Conservation (phyloP, 495 filamentous ascomycete genomes). For the Parmelia sp. region DNA sequence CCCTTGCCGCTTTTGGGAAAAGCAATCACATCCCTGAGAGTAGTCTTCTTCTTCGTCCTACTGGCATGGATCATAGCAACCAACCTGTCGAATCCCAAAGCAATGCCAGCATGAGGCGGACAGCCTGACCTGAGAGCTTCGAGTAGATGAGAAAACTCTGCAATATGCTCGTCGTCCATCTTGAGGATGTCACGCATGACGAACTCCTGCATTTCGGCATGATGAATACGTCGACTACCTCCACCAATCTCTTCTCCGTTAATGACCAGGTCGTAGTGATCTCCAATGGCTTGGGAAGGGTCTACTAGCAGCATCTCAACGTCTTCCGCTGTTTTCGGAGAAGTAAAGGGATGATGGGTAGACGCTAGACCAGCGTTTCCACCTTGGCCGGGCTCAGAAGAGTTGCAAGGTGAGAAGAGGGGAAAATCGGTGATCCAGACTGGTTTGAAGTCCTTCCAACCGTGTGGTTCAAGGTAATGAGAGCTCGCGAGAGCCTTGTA, state of each 20-base stretch:
- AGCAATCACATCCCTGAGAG: slow-evolving; percentile 85
- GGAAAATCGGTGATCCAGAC: slow-evolving; percentile 88
- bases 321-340: slow-evolving; percentile 66
- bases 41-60: slow-evolving; percentile 43
- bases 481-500: slow-evolving; percentile 57
- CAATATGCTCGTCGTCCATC: slow-evolving; percentile 52
- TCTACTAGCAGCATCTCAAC: slow-evolving; percentile 66
- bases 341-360: slow-evolving; percentile 95
- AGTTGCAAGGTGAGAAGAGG: slow-evolving; percentile 67
- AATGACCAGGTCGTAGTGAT: slow-evolving; percentile 92
- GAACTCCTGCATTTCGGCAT: slow-evolving; percentile 75
- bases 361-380: slow-evolving; percentile 73
- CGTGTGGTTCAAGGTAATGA: slow-evolving; percentile 48
- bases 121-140: slow-evolving; percentile 78
- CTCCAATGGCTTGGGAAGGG: slow-evolving; percentile 64
- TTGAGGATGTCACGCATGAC: slow-evolving; percentile 78
- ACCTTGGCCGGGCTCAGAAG: slow-evolving; percentile 68
- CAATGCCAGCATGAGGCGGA: slow-evolving; percentile 94
- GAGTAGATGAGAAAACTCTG: slow-evolving; percentile 77
- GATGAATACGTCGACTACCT: slow-evolving; percentile 87
- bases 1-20: slow-evolving; percentile 90
- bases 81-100: slow-evolving; percentile 85
- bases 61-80: slow-evolving; percentile 68
- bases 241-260: slow-evolving; percentile 95
- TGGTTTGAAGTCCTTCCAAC: slow-evolving; percentile 50